Base-by-base conservation (phyloP, 345 rosid genomes). In the Eucalyptus rudis region DNA sequence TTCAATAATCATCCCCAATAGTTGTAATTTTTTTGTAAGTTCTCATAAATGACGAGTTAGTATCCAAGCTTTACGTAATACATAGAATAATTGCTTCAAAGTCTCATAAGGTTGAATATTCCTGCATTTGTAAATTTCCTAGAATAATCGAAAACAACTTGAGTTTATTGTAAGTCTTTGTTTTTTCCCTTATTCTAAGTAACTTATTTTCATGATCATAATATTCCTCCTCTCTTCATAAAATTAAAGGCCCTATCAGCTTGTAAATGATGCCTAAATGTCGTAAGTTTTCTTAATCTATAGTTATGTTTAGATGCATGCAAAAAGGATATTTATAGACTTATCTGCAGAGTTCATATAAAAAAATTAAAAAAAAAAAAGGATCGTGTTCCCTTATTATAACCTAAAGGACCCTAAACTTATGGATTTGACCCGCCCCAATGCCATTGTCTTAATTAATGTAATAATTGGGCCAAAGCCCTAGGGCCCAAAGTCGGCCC, bases 41-140 rank as follows among this genome's bases (percentile, higher is more conserved):
- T n/a, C 36, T 14, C 36, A 7, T 64, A 14, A 64, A 64, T 64
- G 33, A n/a, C 19, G 3, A 29, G 17, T 64, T 64, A 64, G 19
- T 29, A 64, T 27, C 9, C 36, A 64, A 19, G 8, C 5, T 0
- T 64, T 27, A n/a, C 36, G 1, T n/a, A 0, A 64, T 64, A 52
- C 25, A 0, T 52, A 52, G 2, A n/a, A 64, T 64, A 3, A 64
- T n/a, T n/a, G 31, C 71, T 8, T 64, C 36, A 64, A n/a, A 64
- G 4, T 64, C 76, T 64, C 76, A 2, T 64, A n/a, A n/a, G 76
- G 76, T 64, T 29, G 71, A n/a, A n/a, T 29, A 1, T 64, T 29
- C 36, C 2, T 13, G 19, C 71, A 0, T 64, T 29, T 0, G 10
- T 64, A 2, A 62, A 29, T 62, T 62, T 27, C 33, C 8, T 27